Evolutionary conservation across 2,329 filamentous ascomycete genomes (phyloP).

Genomic region (Zymoseptoria ardabiliae): DNA sequence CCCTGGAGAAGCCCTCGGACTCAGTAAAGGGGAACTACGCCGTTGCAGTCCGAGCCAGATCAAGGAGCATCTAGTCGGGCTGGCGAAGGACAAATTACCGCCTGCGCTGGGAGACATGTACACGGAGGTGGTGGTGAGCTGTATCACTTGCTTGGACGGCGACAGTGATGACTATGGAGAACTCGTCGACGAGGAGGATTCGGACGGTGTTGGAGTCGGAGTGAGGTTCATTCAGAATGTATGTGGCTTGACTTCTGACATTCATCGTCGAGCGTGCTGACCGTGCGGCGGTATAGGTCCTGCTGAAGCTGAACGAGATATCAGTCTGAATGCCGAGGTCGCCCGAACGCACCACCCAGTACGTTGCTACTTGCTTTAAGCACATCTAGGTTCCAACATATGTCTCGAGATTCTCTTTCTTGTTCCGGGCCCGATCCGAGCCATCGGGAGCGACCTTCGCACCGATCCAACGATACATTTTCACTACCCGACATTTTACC

Average conservation of each 20-base stretch:
- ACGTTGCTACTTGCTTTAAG: too few relatives aligned
- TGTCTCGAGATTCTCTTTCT: too few relatives aligned
- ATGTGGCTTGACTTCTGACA: neutral
- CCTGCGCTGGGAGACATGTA: slow-evolving; percentile 29
- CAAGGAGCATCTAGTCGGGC: neutral
- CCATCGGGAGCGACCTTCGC: too few relatives aligned
- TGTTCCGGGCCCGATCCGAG: too few relatives aligned
- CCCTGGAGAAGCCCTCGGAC: neutral
- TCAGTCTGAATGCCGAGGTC: too few relatives aligned
- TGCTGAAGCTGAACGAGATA: neutral
- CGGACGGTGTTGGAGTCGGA: slow-evolving; percentile 5
- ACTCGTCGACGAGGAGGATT: slow-evolving; percentile 7
- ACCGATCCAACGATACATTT: too few relatives aligned
- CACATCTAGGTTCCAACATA: too few relatives aligned
- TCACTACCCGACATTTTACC: too few relatives aligned
- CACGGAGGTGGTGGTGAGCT: slow-evolving; percentile 24
- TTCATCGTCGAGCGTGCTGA: neutral
- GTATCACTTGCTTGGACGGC: slow-evolving; percentile 23
- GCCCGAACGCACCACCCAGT: too few relatives aligned
- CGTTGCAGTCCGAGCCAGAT: neutral
- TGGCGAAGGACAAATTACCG: slow-evolving; percentile 16
- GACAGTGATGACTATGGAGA: slow-evolving; percentile 3
- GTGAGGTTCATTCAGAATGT: slow-evolving; percentile 12
- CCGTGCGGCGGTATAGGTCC: neutral
- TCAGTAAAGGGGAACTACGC: neutral